Base-by-base conservation (phyloP, 202 grass and related monocot genomes). In the Brachypodium distachyon region DNA sequence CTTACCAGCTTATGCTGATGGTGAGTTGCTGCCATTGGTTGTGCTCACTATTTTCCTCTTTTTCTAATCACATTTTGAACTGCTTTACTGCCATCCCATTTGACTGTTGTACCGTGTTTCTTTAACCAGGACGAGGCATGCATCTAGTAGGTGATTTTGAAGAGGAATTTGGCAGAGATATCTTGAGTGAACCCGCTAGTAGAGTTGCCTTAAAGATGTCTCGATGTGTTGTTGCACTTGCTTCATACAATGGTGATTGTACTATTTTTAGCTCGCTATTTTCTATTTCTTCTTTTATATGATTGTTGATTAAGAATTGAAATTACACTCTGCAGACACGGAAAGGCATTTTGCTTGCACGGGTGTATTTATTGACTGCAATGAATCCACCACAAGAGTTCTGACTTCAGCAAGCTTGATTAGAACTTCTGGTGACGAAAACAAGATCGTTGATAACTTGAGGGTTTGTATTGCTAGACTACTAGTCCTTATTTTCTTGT, bases 401-500 rank as follows among this genome's bases (percentile, higher is more conserved):
- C 55, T 81, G 54, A 73, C 78, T 23, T 83, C 80, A 58, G 80
- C 80, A 67, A 76, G 80, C 56, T 67, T 83, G 61, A 50, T 83
- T 64, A 83, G 50, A 54, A 58, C 61, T 58, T 72, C 12, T 72
- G 61, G 63, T 14, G 71, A 76, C 29, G 71, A 83, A 83, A 67
- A 83, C 61, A 29, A 27, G 32, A 67, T 83, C 48, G 21, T 48
- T 39, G 49, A 58, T 37, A 67, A 83, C 38, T 67, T 76, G 49
- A 16, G 37, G 71, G 80, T 76, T 25, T 42, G 40, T 82, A 18
- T 38, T 34, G 39, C 33, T 36, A 64, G 61, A 40, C 18, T 23
- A 3, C 26, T 57, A 46, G 63, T 57, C 25, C 1, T 26, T 27
- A 55, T 68, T 67, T n/a, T 46, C 25, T 46, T 68, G 41, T 68